A percentile compares a stretch with the other conserved stretches of the same genome.
These are phyloP conservation scores for Coniella lustricola DNA, from an alignment of 2,329 filamentous ascomycete genomes.

Conservation along the genomic window DNA sequence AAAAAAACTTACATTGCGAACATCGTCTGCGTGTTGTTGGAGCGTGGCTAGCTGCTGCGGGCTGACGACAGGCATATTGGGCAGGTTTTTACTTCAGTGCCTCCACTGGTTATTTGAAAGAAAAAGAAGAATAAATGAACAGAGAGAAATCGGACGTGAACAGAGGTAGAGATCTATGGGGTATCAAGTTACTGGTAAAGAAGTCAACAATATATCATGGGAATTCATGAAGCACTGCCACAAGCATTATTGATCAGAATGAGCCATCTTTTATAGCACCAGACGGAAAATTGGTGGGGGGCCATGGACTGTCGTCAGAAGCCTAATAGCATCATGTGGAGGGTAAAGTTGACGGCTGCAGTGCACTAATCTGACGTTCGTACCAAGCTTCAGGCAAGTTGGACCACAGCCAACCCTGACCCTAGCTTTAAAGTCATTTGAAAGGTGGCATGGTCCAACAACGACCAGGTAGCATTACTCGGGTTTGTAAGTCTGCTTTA, in stretches of 20 bases:
- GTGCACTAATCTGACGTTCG: no score
- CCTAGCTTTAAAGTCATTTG: no score
- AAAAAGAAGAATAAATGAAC: neutral
- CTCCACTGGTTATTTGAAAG: no score
- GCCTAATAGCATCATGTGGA: no score
- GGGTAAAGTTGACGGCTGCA: no score
- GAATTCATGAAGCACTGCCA: constrained; percentile 13
- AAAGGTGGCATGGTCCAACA: no score
- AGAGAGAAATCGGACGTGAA: neutral
- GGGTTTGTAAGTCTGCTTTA: no score
- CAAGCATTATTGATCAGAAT: constrained; percentile 13
- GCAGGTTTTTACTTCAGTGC: no score
- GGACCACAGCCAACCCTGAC: no score
- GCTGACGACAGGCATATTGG: constrained; percentile 81
- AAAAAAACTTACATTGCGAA: constrained; percentile 73
- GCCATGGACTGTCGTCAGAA: no score
- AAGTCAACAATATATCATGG: neutral
- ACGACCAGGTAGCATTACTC: no score
- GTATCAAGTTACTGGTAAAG: constrained; percentile 2
- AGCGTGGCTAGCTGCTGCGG: constrained; percentile 86
- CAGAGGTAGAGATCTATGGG: neutral
- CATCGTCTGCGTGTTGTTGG: constrained; percentile 78
- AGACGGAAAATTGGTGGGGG: neutral
- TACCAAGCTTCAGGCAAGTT: no score
- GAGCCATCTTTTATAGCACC: constrained; percentile 12